Conservation (phyloP, 306 rosid genomes). For the Fagus sylvatica region DNA sequence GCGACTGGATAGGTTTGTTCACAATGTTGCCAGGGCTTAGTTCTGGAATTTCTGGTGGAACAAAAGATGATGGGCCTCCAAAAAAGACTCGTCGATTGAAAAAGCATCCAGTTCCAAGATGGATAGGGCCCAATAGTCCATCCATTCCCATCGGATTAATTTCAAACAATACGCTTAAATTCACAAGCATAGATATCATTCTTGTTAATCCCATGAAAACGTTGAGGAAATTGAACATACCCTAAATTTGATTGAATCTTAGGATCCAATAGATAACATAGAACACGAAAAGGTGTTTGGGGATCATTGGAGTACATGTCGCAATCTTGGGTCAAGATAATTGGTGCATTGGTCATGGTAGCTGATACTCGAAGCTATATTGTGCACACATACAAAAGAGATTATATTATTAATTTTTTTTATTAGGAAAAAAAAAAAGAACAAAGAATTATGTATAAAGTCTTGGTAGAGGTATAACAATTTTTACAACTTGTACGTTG, state of each 20-base stretch:
- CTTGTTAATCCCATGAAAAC: slow-evolving; percentile 29
- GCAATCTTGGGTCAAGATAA: slow-evolving; percentile 37
- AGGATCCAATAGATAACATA: slow-evolving; percentile 40
- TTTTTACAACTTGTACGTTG: no score
- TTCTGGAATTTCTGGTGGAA: slow-evolving; percentile 17
- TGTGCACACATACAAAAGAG: not conserved
- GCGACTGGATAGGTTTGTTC: slow-evolving; percentile 21
- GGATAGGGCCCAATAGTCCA: slow-evolving; percentile 32
- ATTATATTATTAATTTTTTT: not conserved
- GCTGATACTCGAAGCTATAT: slow-evolving; percentile 50
- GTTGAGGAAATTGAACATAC: slow-evolving; percentile 46
- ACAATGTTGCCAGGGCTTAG: slow-evolving; percentile 27
- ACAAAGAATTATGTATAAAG: not conserved
- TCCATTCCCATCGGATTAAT: slow-evolving; percentile 34
- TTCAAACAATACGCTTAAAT: not conserved
- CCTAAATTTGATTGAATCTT: slow-evolving; percentile 5
- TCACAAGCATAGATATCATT: slow-evolving; percentile 34
- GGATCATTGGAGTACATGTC: slow-evolving; percentile 51
- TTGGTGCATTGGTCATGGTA: slow-evolving; percentile 43
- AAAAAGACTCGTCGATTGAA: slow-evolving; percentile 38
- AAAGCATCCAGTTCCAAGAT: slow-evolving; percentile 43
- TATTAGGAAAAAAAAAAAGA: not conserved
- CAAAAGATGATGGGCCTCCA: slow-evolving; percentile 32
- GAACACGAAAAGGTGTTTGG: slow-evolving; percentile 27
- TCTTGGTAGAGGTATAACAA: not conserved